Conservation (phyloP, 257 asterid species). For the Nicotiana benthamiana region DNA sequence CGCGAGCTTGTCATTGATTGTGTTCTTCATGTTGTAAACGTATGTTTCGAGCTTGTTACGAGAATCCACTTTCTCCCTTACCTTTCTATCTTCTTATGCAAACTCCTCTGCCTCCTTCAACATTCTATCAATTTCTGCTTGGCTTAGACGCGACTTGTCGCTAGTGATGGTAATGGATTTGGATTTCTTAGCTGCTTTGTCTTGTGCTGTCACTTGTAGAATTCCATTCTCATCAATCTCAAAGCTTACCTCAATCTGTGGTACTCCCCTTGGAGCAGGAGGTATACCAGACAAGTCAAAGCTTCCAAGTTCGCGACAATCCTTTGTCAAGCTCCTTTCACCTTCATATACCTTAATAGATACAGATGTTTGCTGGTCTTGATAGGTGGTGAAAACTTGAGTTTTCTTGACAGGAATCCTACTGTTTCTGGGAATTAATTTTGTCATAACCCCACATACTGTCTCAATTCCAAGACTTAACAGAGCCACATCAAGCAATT, state of each 20-base stretch:
- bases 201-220: constrained; percentile 16
- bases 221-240: constrained; percentile 15
- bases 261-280: constrained; percentile 19
- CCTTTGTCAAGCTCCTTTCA: constrained; percentile 21
- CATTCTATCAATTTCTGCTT: constrained; percentile 17
- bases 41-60: constrained; percentile 18
- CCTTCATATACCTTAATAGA: constrained; percentile 23
- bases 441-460: constrained; percentile 25
- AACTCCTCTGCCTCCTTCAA: constrained; percentile 19
- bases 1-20: constrained; percentile 17
- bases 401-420: constrained; percentile 19
- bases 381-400: constrained; percentile 24
- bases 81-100: constrained; percentile 13
- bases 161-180: constrained; percentile 17
- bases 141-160: constrained; percentile 6
- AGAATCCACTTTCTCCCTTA: constrained; percentile 16
- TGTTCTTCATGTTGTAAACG: constrained; percentile 16
- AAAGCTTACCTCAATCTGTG: constrained; percentile 23
- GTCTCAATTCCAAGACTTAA: constrained; percentile 23
- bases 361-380: constrained; percentile 18
- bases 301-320: constrained; percentile 20
- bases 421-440: constrained; percentile 21
- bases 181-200: constrained; percentile 18
- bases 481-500: constrained; percentile 15
- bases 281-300: constrained; percentile 22